Evolutionary conservation across 345 rosid genomes (phyloP).

Genomic region (Viola odorata): DNA sequence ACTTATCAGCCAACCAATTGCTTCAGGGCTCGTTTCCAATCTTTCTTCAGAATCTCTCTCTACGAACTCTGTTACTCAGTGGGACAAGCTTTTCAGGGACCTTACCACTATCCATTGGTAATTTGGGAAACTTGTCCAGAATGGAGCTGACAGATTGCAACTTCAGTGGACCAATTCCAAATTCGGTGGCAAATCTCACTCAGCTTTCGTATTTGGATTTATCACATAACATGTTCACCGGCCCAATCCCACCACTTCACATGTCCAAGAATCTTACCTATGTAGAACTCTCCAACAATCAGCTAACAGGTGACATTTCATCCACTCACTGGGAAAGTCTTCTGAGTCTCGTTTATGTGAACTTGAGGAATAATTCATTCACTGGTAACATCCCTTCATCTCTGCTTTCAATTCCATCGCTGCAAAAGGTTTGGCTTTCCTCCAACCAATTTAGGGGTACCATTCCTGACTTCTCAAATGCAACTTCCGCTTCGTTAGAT

Average conservation of each 20-base stretch:
- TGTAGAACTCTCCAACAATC: constrained; percentile 28
- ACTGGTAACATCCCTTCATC: constrained; percentile 31
- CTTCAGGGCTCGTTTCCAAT: constrained; percentile 27
- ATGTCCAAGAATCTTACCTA: constrained; percentile 18
- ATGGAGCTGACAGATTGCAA: too few species aligned
- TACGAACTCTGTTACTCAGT: constrained; percentile 19
- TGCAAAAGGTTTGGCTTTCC: constrained; percentile 20
- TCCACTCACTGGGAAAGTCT: constrained; percentile 20
- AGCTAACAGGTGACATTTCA: constrained; percentile 25
- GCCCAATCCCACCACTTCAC: constrained; percentile 28
- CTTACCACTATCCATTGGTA: constrained; percentile 32
- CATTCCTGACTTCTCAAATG: not conserved
- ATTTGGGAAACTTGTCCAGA: not conserved
- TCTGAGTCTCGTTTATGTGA: constrained; percentile 23
- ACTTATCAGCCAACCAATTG: constrained; percentile 6
- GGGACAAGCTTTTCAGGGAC: constrained; percentile 25
- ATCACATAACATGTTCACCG: constrained; percentile 27
- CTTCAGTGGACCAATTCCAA: too few species aligned
- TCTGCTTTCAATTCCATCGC: constrained; percentile 13
- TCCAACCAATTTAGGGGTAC: constrained; percentile 28
- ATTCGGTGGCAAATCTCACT: not conserved
- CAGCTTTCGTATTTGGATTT: constrained; percentile 27
- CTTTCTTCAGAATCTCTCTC: constrained; percentile 9
- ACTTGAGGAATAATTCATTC: constrained; percentile 26
- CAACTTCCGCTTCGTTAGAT: constrained; percentile 6